Evolutionary conservation across 192 early-diverging fungal species (phyloP).

Genomic region (Coemansia sp.): DNA sequence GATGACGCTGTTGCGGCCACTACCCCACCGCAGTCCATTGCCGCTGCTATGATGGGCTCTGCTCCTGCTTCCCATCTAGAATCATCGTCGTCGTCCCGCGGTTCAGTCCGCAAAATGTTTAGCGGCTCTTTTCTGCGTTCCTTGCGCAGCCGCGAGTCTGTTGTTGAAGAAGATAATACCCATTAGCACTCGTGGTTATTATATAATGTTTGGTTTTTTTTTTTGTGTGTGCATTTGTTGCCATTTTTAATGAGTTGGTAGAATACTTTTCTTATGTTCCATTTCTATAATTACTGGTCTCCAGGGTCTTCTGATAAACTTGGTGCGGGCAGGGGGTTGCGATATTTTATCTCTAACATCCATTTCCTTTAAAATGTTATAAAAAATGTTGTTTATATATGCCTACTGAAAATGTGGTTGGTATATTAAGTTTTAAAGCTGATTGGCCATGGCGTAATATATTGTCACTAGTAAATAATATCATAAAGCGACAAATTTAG

Average conservation of each 20-base stretch:
- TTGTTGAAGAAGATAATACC: constrained; percentile 24
- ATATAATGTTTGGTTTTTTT: not conserved
- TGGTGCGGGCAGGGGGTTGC: too few species aligned
- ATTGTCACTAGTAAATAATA: too few species aligned
- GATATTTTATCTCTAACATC: too few species aligned
- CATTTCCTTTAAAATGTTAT: too few species aligned
- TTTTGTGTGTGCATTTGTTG: constrained; percentile 16
- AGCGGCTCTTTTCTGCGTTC: constrained; percentile 48
- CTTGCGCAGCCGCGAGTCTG: constrained; percentile 49
- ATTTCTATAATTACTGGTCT: not conserved
- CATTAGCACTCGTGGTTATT: not conserved
- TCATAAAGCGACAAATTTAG: too few species aligned
- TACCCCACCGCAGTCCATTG: constrained; percentile 24
- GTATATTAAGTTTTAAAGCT: too few species aligned
- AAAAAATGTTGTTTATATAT: too few species aligned
- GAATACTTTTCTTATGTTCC: not conserved
- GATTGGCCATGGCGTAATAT: too few species aligned
- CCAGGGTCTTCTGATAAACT: too few species aligned
- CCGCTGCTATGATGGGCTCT: constrained; percentile 24
- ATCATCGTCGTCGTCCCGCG: constrained; percentile 10
- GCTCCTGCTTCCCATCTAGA: constrained; percentile 10
- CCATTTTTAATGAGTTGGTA: not conserved
- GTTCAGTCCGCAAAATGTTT: constrained; percentile 50
- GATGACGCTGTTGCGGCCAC: constrained; percentile 4
- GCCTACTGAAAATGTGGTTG: too few species aligned